Percentiles rank a stretch among this genome's conserved stretches.
Conservation (phyloP, 169 alveolate genomes). For the Cryptosporidium sp. region DNA sequence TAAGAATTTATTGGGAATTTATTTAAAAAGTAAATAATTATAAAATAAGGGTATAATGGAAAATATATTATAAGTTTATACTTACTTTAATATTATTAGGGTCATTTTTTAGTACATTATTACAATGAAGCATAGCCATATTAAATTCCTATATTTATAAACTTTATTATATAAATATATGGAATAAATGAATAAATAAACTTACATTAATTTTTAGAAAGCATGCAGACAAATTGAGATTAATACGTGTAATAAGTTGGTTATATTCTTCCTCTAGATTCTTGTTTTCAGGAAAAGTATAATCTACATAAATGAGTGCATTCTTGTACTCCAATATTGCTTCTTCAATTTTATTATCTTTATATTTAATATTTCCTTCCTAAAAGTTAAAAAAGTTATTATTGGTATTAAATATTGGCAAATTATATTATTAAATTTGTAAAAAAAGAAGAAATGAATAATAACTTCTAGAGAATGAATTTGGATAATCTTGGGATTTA, state of each 20-base stretch:
- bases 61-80: background rate
- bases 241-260: slow-evolving; percentile 24
- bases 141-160: slow-evolving; percentile 29
- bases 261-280: slow-evolving; percentile 35
- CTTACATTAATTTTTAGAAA: slow-evolving; percentile 51
- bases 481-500: background rate
- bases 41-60: background rate
- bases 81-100: slow-evolving; percentile 54
- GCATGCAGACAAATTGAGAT: slow-evolving; percentile 58
- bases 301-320: slow-evolving; percentile 70
- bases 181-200: background rate
- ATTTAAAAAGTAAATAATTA: background rate
- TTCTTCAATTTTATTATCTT: slow-evolving; percentile 29
- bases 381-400: background rate
- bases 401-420: background rate
- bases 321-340: slow-evolving; percentile 58
- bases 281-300: slow-evolving; percentile 55
- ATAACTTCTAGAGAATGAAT: background rate
- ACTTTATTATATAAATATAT: background rate
- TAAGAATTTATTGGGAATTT: background rate
- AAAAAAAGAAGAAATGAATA: too few relatives aligned
- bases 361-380: slow-evolving; percentile 56
- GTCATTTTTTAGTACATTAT: slow-evolving; percentile 43
- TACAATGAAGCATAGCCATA: slow-evolving; percentile 45
- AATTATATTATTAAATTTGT: too few relatives aligned